Conservation (phyloP, 2,329 filamentous ascomycete genomes). For the Arthrobotrys pseudoclavata region DNA sequence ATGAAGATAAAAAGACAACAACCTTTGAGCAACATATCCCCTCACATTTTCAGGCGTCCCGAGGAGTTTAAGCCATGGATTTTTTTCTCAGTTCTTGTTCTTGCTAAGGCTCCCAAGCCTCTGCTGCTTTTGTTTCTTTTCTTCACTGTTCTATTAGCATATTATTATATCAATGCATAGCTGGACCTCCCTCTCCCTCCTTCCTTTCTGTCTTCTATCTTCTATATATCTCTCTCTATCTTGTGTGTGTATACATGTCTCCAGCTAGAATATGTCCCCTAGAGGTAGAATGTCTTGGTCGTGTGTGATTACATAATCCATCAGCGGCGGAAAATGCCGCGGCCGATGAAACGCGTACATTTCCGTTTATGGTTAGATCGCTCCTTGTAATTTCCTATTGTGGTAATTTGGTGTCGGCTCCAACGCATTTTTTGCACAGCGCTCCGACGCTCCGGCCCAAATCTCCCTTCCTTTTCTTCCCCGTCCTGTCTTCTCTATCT, state of each 20-base stretch:
- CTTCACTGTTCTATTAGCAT: conserved; percentile 27
- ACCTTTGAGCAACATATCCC: conserved; percentile 29
- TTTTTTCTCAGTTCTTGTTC: background rate
- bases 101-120: background rate
- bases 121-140: background rate
- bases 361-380: conserved; percentile 19
- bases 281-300: background rate
- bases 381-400: background rate
- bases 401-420: conserved; percentile 23
- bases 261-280: background rate
- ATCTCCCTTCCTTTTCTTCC: conserved; percentile 42
- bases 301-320: conserved; percentile 20
- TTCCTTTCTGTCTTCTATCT: background rate
- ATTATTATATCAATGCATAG: conserved; percentile 23
- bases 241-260: background rate
- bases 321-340: conserved; percentile 26
- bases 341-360: conserved; percentile 35
- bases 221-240: background rate
- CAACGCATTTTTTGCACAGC: conserved; percentile 45
- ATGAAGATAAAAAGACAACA: conserved; percentile 7
- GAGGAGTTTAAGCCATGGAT: conserved; percentile 41
- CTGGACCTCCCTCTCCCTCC: background rate
- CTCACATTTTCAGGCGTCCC: conserved; percentile 59
- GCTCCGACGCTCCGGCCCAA: conserved; percentile 50
- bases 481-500: conserved; percentile 40